Base-by-base conservation (phyloP, 2,329 filamentous ascomycete genomes). In the Talaromyces sp. region DNA sequence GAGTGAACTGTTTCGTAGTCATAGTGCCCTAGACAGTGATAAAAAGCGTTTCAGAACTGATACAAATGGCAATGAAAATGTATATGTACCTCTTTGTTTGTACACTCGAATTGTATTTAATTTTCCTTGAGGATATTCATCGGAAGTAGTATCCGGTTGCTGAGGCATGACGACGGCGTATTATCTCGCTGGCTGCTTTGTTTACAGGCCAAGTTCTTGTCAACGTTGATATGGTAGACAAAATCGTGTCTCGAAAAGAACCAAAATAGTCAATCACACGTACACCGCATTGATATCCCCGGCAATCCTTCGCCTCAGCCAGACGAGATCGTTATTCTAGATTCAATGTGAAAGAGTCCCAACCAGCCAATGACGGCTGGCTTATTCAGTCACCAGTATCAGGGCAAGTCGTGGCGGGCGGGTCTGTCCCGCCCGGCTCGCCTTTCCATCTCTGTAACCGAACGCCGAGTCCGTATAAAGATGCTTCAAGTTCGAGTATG, bases 1-100 rank as follows among this genome's bases (percentile, higher is more conserved):
- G 60, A 57, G 49, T 62, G 60, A 8, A 62, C 57, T 27, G 60
- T 62, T 27, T 29, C 38, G 17, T 62, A 62, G 27, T 62, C 60
- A 49, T 62, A 62, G n/a, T 56, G 49, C 19, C 53, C 60, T 62
- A 14, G 9, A 3, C 24, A 13, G 6, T 3, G 11, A 56, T 52
- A 52, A 10, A 52, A 10, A 11, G 46, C n/a, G 3, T 7, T 19
- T 53, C 1, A 17, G 35, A 19, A 19, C 8, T 14, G 14, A 52
- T 13, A 29, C 9, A 17, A n/a, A 29, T 27, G n/a, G 4, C 19
- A 5, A 17, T 53, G 7, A 27, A 8, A 29, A 11, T 14, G 19
- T 2, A 41, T 41, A 17, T 13, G 2, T 57, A 62, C 60, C 60
- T 57, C 60, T 38, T 27, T 62, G 43, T 26, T 60, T 62, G 53